Evolutionary conservation across 177 flowering plant genomes (phyloP).

Genomic region (Vitis hybrid): DNA sequence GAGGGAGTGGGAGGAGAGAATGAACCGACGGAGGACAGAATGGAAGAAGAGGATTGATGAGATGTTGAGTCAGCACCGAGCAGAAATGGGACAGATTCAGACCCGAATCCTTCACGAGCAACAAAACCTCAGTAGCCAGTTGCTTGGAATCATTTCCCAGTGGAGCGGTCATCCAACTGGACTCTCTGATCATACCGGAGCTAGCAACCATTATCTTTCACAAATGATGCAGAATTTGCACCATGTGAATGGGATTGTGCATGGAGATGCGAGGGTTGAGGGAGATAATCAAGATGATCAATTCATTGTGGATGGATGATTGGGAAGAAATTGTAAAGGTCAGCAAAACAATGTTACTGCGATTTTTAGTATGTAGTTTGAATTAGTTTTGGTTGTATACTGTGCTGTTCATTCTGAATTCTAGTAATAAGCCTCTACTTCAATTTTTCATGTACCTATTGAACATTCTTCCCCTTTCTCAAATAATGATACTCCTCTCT

Average conservation of each 20-base stretch:
- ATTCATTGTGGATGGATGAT: slow-evolving; percentile 82
- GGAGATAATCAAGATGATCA: slow-evolving; percentile 86
- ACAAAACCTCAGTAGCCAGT: slow-evolving; percentile 66
- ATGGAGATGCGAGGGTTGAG: slow-evolving; percentile 69
- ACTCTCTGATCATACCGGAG: slow-evolving; percentile 67
- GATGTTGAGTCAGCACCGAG: slow-evolving; percentile 68
- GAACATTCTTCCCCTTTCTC: too few species aligned
- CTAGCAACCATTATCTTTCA: slow-evolving; percentile 70
- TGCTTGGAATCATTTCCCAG: slow-evolving; percentile 77
- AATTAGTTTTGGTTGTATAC: slow-evolving; percentile 17
- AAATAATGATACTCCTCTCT: too few species aligned
- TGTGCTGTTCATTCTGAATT: slow-evolving; percentile 2
- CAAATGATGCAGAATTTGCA: slow-evolving; percentile 91
- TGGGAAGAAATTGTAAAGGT: slow-evolving; percentile 9
- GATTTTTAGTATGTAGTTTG: slow-evolving; percentile 1
- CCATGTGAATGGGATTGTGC: slow-evolving; percentile 79
- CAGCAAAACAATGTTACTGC: slow-evolving; percentile 7
- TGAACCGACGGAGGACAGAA: slow-evolving; percentile 61
- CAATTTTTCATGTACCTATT: slow-evolving; percentile 12
- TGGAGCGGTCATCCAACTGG: slow-evolving; percentile 79
- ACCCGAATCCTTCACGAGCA: slow-evolving; percentile 80
- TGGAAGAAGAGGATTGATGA: slow-evolving; percentile 87
- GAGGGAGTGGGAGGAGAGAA: slow-evolving; percentile 85
- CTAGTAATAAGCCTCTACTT: slow-evolving; percentile 4
- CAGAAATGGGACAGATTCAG: slow-evolving; percentile 76